These are phyloP conservation scores for Oryza punctata DNA, from an alignment of 176 grass and related monocot species.

Conservation along the genomic window DNA sequence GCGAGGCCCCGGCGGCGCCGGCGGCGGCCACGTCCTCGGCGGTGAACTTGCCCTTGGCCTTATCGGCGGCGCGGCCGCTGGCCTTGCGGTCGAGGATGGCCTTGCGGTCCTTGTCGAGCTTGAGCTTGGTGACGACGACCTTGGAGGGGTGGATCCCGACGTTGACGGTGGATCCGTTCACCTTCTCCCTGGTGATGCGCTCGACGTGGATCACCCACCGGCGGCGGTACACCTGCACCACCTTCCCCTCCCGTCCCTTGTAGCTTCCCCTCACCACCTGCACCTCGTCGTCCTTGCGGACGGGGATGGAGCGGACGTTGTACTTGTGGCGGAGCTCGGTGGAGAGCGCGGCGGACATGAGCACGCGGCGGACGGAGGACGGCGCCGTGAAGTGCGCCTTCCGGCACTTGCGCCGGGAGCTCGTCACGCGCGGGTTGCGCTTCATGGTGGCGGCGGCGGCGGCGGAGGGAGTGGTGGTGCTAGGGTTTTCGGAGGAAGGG, in stretches of 20 bases:
- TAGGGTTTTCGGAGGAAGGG: slow-evolving; percentile 33
- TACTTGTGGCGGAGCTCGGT: slow-evolving; percentile 90
- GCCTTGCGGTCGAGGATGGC: slow-evolving; percentile 90
- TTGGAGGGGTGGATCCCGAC: slow-evolving; percentile 88
- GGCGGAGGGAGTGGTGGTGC: not conserved
- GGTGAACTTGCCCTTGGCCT: slow-evolving; percentile 95
- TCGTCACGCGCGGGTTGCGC: slow-evolving; percentile 77
- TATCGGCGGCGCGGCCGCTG: slow-evolving; percentile 77
- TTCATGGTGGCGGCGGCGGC: slow-evolving; percentile 54
- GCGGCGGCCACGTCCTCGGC: slow-evolving; percentile 80
- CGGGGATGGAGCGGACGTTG: slow-evolving; percentile 83
- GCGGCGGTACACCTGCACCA: slow-evolving; percentile 95
- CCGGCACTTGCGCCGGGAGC: slow-evolving; percentile 90
- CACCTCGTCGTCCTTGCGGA: slow-evolving; percentile 96
- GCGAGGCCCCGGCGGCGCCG: slow-evolving; percentile 58
- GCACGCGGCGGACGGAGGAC: slow-evolving; percentile 82
- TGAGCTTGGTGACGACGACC: slow-evolving; percentile 82
- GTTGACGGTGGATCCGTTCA: slow-evolving; percentile 92
- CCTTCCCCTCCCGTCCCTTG: slow-evolving; percentile 97
- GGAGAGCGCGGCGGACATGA: slow-evolving; percentile 87
- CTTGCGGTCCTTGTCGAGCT: slow-evolving; percentile 99
- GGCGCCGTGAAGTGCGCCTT: slow-evolving; percentile 99
- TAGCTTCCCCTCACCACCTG: slow-evolving; percentile 89
- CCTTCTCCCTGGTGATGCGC: slow-evolving; percentile 95
- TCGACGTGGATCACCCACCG: slow-evolving; percentile 98